phyloP scores from a whole-genome alignment of 805 yeast genomes.

The Yarrowia phangngaensis region DNA sequence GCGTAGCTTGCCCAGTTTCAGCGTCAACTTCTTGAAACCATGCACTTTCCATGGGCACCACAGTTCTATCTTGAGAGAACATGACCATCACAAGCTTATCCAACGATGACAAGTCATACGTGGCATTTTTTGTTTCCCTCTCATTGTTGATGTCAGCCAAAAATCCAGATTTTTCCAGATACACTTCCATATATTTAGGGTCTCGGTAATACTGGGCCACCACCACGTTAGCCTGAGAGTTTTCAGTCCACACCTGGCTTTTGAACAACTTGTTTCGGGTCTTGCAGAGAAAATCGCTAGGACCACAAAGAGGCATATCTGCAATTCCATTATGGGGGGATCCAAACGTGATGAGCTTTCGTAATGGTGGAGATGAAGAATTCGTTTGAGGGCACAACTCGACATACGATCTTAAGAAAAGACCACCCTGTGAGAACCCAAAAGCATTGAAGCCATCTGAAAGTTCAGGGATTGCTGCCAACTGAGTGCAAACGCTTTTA shows the following conservation, averaged over 20 bases:
- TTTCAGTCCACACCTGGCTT: constrained; percentile 43
- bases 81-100: constrained; percentile 55
- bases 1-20: constrained; percentile 43
- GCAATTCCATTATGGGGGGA: constrained; percentile 74
- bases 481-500: constrained; percentile 52
- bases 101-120: constrained; percentile 47
- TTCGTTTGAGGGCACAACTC: constrained; percentile 49
- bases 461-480: constrained; percentile 48
- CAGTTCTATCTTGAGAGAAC: constrained; percentile 60
- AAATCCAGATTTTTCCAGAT: constrained; percentile 54
- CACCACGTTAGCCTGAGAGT: constrained; percentile 54
- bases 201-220: constrained; percentile 79
- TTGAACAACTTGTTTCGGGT: constrained; percentile 52
- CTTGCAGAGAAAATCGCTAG: constrained; percentile 57
- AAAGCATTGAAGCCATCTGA: constrained; percentile 61
- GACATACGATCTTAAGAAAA: constrained; percentile 64
- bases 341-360: constrained; percentile 66
- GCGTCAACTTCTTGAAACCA: constrained; percentile 55
- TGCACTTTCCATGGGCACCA: constrained; percentile 70
- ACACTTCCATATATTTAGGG: constrained; percentile 50
- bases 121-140: constrained; percentile 38
- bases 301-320: constrained; percentile 60
- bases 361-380: constrained; percentile 23
- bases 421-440: constrained; percentile 82
- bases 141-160: constrained; percentile 70